Percentiles rank a stretch among this genome's conserved stretches.
These are phyloP conservation scores for Calonectria pseudoturangicola DNA, from an alignment of 2,329 filamentous ascomycete genomes.

Conservation along the genomic window DNA sequence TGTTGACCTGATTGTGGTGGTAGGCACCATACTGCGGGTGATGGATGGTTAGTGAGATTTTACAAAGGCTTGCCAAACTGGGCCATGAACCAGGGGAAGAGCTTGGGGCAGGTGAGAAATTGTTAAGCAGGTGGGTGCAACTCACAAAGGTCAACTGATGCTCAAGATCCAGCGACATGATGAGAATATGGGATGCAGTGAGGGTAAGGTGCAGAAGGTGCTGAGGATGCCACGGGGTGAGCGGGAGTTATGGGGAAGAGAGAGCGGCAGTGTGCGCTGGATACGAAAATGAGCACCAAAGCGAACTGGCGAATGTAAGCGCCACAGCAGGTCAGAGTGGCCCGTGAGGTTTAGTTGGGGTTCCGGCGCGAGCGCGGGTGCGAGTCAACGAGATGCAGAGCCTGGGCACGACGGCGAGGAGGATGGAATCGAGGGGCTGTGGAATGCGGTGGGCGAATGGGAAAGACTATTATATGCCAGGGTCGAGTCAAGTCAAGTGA, in stretches of 20 bases:
- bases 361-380: slow-evolving; percentile 13
- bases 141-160: slow-evolving; percentile 88
- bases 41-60: slow-evolving; percentile 41
- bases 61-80: background rate
- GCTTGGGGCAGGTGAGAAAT: background rate
- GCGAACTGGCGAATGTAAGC: slow-evolving; percentile 21
- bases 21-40: slow-evolving; percentile 84
- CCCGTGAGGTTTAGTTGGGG: slow-evolving; percentile 29
- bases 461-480: slow-evolving; percentile 35
- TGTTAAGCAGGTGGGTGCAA: slow-evolving; percentile 32
- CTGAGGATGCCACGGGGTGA: slow-evolving; percentile 20
- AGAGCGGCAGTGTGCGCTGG: slow-evolving; percentile 8
- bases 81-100: slow-evolving; percentile 25
- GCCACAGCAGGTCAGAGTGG: slow-evolving; percentile 34
- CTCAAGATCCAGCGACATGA: slow-evolving; percentile 85
- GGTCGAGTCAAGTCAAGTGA: slow-evolving; percentile 9
- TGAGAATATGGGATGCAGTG: slow-evolving; percentile 39
- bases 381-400: slow-evolving; percentile 9
- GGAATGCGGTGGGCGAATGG: slow-evolving; percentile 26
- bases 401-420: slow-evolving; percentile 6
- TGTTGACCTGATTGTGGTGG: slow-evolving; percentile 85
- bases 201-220: slow-evolving; percentile 10
- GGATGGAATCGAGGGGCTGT: slow-evolving; percentile 11
- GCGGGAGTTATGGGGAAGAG: slow-evolving; percentile 10
- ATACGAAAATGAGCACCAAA: slow-evolving; percentile 32